A percentile compares a stretch with the other conserved stretches of the same genome.
phyloP scores from a whole-genome alignment of 306 rosid species.

The Vigna hirtella region DNA sequence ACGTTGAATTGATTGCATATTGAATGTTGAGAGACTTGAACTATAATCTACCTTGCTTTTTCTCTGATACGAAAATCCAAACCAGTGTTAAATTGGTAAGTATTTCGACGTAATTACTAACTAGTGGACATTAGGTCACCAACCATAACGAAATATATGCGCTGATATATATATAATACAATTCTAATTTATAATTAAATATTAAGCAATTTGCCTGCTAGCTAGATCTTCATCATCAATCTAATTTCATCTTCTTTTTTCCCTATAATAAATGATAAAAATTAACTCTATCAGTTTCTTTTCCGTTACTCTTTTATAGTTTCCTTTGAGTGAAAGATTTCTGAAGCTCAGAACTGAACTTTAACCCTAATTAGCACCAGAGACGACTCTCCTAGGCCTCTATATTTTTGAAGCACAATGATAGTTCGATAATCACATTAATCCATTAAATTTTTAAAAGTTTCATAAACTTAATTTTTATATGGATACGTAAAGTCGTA shows the following conservation, averaged over 20 bases:
- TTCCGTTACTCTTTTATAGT: neutral
- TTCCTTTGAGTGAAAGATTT: neutral
- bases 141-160: conserved; percentile 24
- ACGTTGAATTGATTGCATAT: neutral
- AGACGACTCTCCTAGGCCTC: neutral
- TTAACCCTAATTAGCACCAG: neutral
- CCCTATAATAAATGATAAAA: neutral
- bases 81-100: neutral
- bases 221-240: neutral
- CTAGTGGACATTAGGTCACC: conserved; percentile 28
- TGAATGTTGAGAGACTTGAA: neutral
- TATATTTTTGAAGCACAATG: neutral
- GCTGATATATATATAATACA: neutral
- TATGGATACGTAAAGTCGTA: neutral
- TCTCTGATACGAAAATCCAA: neutral
- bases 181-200: neutral
- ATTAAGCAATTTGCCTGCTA: neutral
- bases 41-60: neutral
- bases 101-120: neutral
- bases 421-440: neutral
- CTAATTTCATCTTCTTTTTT: neutral
- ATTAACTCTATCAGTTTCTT: neutral
- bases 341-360: neutral
- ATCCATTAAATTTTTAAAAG: neutral
- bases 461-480: neutral